Conservation (phyloP, 768 basidiomycete genomes). For the Thelephora aurantiotincta region DNA sequence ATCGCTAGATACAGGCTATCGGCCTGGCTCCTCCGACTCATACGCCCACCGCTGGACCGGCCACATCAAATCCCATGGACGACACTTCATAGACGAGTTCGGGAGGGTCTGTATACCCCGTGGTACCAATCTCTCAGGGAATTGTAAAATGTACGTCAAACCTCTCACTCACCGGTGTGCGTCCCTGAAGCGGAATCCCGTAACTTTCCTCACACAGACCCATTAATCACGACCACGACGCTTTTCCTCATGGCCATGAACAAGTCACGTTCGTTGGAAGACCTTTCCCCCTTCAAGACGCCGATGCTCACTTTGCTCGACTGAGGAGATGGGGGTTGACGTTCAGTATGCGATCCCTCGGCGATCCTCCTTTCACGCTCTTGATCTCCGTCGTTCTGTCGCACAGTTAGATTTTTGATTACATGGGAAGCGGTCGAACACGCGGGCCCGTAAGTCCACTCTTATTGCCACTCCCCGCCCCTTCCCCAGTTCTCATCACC, state of each 20-base stretch:
- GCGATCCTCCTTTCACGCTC: neutral
- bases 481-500: neutral
- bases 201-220: slow-evolving; percentile 33
- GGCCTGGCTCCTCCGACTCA: slow-evolving; percentile 30
- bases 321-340: slow-evolving; percentile 80
- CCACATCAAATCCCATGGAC: slow-evolving; percentile 42
- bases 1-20: slow-evolving; percentile 29
- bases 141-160: slow-evolving; percentile 58
- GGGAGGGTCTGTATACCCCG: slow-evolving; percentile 71
- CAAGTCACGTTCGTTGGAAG: slow-evolving; percentile 76
- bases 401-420: slow-evolving; percentile 73
- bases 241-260: slow-evolving; percentile 51
- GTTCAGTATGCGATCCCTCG: slow-evolving; percentile 40
- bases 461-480: neutral
- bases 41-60: slow-evolving; percentile 74
- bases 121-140: slow-evolving; percentile 79
- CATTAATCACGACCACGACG: slow-evolving; percentile 46
- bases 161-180: neutral
- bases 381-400: neutral
- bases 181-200: slow-evolving; percentile 5
- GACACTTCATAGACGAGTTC: slow-evolving; percentile 71
- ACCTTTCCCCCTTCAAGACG: slow-evolving; percentile 85
- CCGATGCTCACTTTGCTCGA: slow-evolving; percentile 69
- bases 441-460: slow-evolving; percentile 62
- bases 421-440: slow-evolving; percentile 99